Percentiles rank a stretch among this genome's conserved stretches.
Evolutionary conservation across 495 filamentous ascomycete species (phyloP).

Genomic region (Neurospora sublineolata): DNA sequence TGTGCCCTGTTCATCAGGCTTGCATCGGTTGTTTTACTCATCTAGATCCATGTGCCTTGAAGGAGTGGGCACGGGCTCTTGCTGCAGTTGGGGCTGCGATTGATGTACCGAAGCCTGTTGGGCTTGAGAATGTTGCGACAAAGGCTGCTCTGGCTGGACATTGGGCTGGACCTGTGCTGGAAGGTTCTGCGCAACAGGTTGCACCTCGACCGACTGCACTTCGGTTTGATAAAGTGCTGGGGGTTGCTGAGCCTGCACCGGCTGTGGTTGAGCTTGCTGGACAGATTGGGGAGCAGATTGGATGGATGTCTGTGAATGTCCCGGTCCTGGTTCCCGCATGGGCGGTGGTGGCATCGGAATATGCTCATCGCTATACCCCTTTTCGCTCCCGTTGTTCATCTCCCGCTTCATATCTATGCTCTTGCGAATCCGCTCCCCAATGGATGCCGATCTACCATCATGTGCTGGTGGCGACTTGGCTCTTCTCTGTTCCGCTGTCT

Average conservation of each 20-base stretch:
- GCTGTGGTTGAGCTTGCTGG: not conserved
- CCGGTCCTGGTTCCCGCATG: not conserved
- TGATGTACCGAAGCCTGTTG: not conserved
- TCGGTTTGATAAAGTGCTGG: not conserved
- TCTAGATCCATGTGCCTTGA: not conserved
- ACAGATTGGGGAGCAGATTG: not conserved
- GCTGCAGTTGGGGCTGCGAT: not conserved
- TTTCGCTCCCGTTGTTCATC: not conserved
- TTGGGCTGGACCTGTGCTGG: not conserved
- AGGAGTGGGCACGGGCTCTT: not conserved
- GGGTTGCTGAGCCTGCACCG: not conserved
- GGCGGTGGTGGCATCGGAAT: not conserved
- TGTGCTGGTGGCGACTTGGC: conserved; percentile 32
- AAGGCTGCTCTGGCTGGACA: not conserved
- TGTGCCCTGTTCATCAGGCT: not conserved
- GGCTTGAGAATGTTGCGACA: not conserved
- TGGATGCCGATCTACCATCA: not conserved
- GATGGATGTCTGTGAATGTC: not conserved
- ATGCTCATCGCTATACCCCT: not conserved
- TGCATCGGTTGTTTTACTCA: not conserved
- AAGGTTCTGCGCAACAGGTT: not conserved
- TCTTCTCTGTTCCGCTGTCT: conserved; percentile 48
- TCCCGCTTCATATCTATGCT: conserved; percentile 31
- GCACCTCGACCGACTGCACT: not conserved
- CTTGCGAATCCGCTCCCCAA: conserved; percentile 25